Percentiles rank a stretch among this genome's conserved stretches.
phyloP scores from a whole-genome alignment of 129 eudicot species.

The Deinandra increscens region DNA sequence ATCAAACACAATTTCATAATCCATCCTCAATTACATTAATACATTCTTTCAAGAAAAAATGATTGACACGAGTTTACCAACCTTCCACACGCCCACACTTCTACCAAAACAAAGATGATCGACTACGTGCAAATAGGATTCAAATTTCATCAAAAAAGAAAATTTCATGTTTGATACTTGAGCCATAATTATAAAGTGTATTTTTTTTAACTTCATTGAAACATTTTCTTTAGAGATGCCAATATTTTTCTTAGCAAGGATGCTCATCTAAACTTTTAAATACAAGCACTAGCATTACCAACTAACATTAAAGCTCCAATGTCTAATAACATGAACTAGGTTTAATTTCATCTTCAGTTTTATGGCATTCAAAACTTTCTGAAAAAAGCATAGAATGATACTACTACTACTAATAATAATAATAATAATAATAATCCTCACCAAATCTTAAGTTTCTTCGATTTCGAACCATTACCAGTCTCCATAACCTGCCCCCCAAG shows the following conservation, averaged over 20 bases:
- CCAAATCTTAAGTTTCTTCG: constrained; percentile 81
- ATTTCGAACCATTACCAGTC: constrained; percentile 23
- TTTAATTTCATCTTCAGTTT: neutral
- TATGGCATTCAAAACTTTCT: neutral
- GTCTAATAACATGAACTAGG: neutral
- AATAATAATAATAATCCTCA: constrained; percentile 21
- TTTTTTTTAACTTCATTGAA: neutral
- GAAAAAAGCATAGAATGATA: neutral
- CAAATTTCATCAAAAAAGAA: neutral
- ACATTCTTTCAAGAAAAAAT: neutral
- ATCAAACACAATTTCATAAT: constrained; percentile 7
- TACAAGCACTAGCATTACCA: constrained; percentile 5
- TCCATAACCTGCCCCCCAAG: constrained; percentile 20
- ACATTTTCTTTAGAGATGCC: neutral
- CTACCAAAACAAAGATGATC: neutral
- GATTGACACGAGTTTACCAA: neutral
- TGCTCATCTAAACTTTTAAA: neutral
- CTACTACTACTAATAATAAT: neutral
- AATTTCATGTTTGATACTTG: neutral
- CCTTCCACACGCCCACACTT: neutral
- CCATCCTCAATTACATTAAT: constrained; percentile 11
- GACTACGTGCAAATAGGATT: neutral
- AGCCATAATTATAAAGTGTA: neutral
- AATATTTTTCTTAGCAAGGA: neutral
- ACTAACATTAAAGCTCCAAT: neutral